phyloP scores from a whole-genome alignment of 83 land plant genomes.

The Picea abies region DNA sequence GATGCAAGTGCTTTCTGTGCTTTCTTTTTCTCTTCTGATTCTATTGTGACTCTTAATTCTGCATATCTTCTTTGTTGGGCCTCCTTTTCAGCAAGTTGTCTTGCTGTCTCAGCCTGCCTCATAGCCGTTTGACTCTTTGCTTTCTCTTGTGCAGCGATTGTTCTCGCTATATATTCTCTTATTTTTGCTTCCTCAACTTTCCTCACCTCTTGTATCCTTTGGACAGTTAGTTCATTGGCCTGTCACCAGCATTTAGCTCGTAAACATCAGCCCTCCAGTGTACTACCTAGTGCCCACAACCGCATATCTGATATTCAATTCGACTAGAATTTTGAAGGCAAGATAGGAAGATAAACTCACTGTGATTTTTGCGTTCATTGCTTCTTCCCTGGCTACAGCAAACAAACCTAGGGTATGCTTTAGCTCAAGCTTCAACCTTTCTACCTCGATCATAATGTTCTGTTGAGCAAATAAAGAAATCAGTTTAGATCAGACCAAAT shows the following conservation, averaged over 20 bases:
- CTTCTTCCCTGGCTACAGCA: slow-evolving; percentile 32
- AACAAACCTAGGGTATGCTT: slow-evolving; percentile 32
- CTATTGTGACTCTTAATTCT: slow-evolving; percentile 8
- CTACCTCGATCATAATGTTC: slow-evolving; percentile 24
- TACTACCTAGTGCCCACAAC: background rate
- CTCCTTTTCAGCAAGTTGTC: background rate
- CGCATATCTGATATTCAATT: background rate
- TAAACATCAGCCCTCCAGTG: background rate
- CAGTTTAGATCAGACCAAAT: background rate
- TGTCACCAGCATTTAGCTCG: too few species aligned
- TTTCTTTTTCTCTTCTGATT: background rate
- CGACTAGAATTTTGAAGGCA: background rate
- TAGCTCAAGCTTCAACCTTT: slow-evolving; percentile 29
- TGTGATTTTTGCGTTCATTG: slow-evolving; percentile 21
- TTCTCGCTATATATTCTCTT: slow-evolving; percentile 20
- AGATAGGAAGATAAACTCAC: background rate
- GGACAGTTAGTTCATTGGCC: background rate
- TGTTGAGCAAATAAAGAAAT: slow-evolving; percentile 1
- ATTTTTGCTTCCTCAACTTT: slow-evolving; percentile 18
- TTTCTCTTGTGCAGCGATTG: slow-evolving; percentile 20
- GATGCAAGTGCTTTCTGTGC: background rate
- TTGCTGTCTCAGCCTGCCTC: slow-evolving; percentile 17
- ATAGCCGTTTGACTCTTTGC: slow-evolving; percentile 21
- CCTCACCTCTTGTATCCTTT: slow-evolving; percentile 23
- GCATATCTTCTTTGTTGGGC: too few species aligned